Evolutionary conservation across 192 early-diverging fungal genomes (phyloP).

Genomic region (Rhizophagus clarus): DNA sequence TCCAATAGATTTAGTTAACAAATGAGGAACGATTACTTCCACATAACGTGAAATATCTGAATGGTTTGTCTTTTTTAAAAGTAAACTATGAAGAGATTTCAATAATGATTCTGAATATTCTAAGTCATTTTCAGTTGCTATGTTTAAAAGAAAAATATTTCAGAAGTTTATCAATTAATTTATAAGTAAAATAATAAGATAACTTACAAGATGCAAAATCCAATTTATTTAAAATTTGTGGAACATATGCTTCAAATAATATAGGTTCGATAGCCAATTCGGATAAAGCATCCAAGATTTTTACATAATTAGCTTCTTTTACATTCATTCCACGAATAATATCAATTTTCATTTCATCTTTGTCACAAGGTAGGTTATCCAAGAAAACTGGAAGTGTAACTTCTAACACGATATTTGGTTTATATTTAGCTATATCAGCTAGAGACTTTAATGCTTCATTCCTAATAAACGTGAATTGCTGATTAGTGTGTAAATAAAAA

Average conservation of each 20-base stretch:
- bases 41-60: slow-evolving; percentile 47
- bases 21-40: slow-evolving; percentile 39
- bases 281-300: slow-evolving; percentile 47
- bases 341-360: slow-evolving; percentile 39
- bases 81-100: slow-evolving; percentile 43
- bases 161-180: background rate
- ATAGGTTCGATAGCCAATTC: slow-evolving; percentile 48
- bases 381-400: slow-evolving; percentile 58
- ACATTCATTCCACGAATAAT: slow-evolving; percentile 20
- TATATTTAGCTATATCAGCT: slow-evolving; percentile 43
- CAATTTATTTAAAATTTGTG: slow-evolving; percentile 54
- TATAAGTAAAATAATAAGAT: background rate
- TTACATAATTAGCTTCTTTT: slow-evolving; percentile 38
- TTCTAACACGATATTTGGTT: slow-evolving; percentile 49
- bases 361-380: slow-evolving; percentile 50
- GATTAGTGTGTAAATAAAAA: background rate
- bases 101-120: slow-evolving; percentile 54
- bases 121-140: slow-evolving; percentile 30
- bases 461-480: slow-evolving; percentile 30
- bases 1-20: slow-evolving; percentile 46
- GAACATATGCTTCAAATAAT: slow-evolving; percentile 48
- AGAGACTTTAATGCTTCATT: slow-evolving; percentile 53
- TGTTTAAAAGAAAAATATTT: background rate
- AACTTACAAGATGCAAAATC: slow-evolving; percentile 35
- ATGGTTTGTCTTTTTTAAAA: slow-evolving; percentile 46